These are phyloP conservation scores for Gossypium davidsonii DNA, from an alignment of 441 rosid genomes.

Conservation along the genomic window DNA sequence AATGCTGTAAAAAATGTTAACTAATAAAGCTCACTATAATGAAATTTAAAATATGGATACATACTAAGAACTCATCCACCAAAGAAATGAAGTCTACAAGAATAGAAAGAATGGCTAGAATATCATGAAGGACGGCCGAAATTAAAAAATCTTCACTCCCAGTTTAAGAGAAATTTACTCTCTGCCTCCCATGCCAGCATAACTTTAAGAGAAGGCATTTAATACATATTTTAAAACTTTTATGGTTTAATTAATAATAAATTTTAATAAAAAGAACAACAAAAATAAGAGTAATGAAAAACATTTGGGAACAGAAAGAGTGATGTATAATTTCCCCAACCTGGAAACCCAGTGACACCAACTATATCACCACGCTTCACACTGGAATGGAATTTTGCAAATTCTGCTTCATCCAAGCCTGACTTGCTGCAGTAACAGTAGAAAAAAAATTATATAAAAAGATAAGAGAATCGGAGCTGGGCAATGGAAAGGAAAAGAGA, in stretches of 20 bases:
- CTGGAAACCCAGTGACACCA: constrained; percentile 87
- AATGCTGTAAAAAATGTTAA: background rate
- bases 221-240: background rate
- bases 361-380: constrained; percentile 87
- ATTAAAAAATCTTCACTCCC: background rate
- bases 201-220: background rate
- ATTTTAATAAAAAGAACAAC: background rate
- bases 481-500: background rate
- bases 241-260: background rate
- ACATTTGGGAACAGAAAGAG: background rate
- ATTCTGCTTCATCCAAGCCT: constrained; percentile 59
- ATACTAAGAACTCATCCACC: background rate
- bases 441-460: background rate
- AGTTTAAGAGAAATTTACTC: background rate
- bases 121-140: background rate
- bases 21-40: background rate
- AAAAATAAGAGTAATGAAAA: background rate
- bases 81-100: background rate
- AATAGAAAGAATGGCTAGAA: background rate
- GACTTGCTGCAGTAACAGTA: constrained; percentile 49
- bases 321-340: constrained; percentile 25
- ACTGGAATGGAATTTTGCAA: constrained; percentile 47
- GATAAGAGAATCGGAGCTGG: background rate
- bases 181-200: background rate
- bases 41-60: background rate